Percentiles rank a stretch among this genome's conserved stretches.
These are phyloP conservation scores for Fallopia convolvulus DNA, from an alignment of 148 eudicot species.

Conservation along the genomic window DNA sequence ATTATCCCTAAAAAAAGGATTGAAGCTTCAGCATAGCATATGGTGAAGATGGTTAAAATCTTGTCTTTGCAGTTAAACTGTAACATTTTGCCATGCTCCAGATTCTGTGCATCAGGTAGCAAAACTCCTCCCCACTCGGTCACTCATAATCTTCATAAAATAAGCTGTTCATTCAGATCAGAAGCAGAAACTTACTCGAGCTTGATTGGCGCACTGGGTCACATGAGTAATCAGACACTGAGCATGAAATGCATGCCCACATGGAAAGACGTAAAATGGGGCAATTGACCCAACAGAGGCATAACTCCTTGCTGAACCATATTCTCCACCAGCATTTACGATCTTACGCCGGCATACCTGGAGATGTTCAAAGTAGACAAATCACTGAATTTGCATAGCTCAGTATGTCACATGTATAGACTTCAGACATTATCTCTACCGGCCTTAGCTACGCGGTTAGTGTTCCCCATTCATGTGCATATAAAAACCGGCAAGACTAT, in stretches of 20 bases:
- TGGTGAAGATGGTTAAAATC: not conserved
- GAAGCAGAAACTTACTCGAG: slow-evolving; percentile 54
- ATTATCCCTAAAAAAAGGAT: not conserved
- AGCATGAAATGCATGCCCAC: slow-evolving; percentile 92
- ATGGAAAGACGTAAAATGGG: slow-evolving; percentile 97
- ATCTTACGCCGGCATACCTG: slow-evolving; percentile 83
- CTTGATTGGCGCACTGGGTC: slow-evolving; percentile 61
- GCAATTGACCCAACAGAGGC: slow-evolving; percentile 86
- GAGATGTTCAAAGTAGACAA: slow-evolving; percentile 9
- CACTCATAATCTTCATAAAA: not conserved
- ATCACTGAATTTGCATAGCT: not conserved
- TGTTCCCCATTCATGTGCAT: not conserved
- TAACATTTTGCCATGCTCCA: not conserved
- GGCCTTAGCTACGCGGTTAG: not conserved
- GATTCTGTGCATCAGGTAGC: not conserved
- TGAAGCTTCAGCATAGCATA: not conserved
- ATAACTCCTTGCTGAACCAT: slow-evolving; percentile 64
- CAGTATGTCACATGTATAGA: not conserved
- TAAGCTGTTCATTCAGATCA: not conserved
- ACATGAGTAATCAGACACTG: slow-evolving; percentile 90
- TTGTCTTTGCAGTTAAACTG: not conserved
- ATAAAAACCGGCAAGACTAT: not conserved
- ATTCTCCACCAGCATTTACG: slow-evolving; percentile 55
- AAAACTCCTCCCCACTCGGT: not conserved
- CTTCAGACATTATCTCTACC: not conserved